Evolutionary conservation across 495 filamentous ascomycete genomes (phyloP).

Genomic region (Chlorociboria aeruginascens): DNA sequence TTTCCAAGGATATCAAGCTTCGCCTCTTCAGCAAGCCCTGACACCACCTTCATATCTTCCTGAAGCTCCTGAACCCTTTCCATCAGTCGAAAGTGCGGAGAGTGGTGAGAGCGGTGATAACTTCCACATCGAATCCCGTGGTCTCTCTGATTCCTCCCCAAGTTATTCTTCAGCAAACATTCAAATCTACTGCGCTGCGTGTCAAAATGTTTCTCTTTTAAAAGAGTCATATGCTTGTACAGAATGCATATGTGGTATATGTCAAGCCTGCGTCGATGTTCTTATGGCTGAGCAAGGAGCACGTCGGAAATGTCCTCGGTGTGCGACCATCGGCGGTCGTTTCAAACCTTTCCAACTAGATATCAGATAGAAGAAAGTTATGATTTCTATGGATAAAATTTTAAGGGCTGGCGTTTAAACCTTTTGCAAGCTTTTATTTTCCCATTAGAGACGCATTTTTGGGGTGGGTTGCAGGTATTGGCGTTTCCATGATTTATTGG

Average conservation of each 20-base stretch:
- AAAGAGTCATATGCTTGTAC: constrained; percentile 83
- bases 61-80: constrained; percentile 62
- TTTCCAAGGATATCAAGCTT: constrained; percentile 70
- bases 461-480: no score
- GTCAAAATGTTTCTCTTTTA: constrained; percentile 58
- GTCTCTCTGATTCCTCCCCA: constrained; percentile 41
- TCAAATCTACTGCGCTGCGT: constrained; percentile 81
- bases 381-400: background rate
- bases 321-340: constrained; percentile 51
- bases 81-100: constrained; percentile 77
- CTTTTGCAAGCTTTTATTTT: no score
- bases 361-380: constrained; percentile 15
- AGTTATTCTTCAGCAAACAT: constrained; percentile 46
- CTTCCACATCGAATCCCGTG: constrained; percentile 48
- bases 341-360: constrained; percentile 48
- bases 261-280: constrained; percentile 71
- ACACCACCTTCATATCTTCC: constrained; percentile 64
- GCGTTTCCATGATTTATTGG: no score
- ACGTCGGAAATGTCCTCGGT: constrained; percentile 50
- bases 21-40: constrained; percentile 73
- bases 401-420: no score
- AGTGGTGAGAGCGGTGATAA: constrained; percentile 46
- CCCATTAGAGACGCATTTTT: no score
- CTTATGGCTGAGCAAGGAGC: constrained; percentile 53
- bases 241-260: constrained; percentile 87